Conservation (phyloP, 2,329 filamentous ascomycete genomes). For the Scopulariopsis brevicaulis region DNA sequence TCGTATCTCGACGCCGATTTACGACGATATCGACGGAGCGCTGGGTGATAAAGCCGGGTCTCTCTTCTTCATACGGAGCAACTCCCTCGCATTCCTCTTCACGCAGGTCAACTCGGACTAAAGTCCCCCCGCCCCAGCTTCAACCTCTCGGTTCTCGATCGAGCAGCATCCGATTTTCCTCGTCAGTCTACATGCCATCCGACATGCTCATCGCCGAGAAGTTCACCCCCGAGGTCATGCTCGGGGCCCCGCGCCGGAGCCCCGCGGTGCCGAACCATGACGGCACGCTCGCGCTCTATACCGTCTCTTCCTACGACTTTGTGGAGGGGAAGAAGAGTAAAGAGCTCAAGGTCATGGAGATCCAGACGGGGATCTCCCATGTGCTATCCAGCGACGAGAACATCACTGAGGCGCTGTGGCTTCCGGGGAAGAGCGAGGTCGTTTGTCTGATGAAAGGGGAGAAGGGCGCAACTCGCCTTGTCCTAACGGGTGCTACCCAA, state of each 20-base stretch:
- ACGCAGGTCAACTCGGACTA: too few species aligned
- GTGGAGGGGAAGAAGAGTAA: constrained; percentile 16
- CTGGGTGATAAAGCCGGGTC: background rate
- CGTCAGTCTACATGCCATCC: background rate
- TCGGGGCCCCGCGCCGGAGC: constrained; percentile 16
- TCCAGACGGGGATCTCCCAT: constrained; percentile 15
- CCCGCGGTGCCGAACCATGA: constrained; percentile 26
- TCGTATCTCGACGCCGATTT: background rate
- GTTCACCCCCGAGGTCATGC: constrained; percentile 20
- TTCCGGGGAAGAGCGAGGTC: constrained; percentile 18
- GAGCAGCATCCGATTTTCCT: background rate
- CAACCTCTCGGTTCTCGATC: background rate
- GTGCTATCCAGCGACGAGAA: constrained; percentile 15
- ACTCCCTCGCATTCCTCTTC: background rate
- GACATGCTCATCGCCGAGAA: background rate
- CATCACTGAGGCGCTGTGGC: constrained; percentile 22
- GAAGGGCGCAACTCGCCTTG: constrained; percentile 18
- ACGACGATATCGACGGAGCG: background rate
- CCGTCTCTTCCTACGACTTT: constrained; percentile 24
- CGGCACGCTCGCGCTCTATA: constrained; percentile 27
- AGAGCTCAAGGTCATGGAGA: constrained; percentile 20
- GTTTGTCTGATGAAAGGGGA: constrained; percentile 18
- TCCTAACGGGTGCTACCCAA: constrained; percentile 14
- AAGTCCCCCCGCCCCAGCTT: background rate
- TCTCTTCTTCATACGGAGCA: background rate